phyloP scores from a whole-genome alignment of 1,284 basidiomycete species.

The Stygiomarasmius scandens region DNA sequence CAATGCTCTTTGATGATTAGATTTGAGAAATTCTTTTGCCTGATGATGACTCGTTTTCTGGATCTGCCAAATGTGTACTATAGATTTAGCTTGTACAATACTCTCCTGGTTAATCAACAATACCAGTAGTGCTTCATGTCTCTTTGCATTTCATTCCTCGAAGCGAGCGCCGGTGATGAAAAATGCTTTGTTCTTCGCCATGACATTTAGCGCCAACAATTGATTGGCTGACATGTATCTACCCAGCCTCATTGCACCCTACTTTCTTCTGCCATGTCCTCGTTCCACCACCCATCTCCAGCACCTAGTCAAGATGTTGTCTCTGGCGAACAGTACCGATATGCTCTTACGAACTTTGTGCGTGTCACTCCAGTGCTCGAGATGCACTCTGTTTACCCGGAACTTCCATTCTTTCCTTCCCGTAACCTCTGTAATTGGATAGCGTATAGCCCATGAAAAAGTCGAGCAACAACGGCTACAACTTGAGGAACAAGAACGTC shows the following conservation, averaged over 20 bases:
- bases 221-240: background rate
- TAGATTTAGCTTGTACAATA: background rate
- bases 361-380: slow-evolving; percentile 27
- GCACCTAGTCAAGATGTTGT: slow-evolving; percentile 48
- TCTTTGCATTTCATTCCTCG: too few relatives aligned
- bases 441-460: slow-evolving; percentile 85
- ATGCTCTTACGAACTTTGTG: slow-evolving; percentile 80
- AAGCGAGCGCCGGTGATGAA: too few relatives aligned
- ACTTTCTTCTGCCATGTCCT: background rate
- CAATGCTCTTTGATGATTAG: background rate
- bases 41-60: background rate
- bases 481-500: slow-evolving; percentile 80
- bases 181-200: too few relatives aligned
- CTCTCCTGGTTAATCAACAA: too few relatives aligned
- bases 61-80: background rate
- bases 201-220: too few relatives aligned
- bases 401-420: background rate
- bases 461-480: slow-evolving; percentile 79
- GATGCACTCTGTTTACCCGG: too few relatives aligned
- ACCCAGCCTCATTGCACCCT: background rate
- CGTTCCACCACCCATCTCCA: background rate
- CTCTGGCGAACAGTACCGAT: slow-evolving; percentile 74
- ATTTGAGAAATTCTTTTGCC: background rate
- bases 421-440: slow-evolving; percentile 3
- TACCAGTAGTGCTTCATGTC: too few relatives aligned